Evolutionary conservation across 1,284 basidiomycete species (phyloP).

Genomic region (Takashimella tepidaria): DNA sequence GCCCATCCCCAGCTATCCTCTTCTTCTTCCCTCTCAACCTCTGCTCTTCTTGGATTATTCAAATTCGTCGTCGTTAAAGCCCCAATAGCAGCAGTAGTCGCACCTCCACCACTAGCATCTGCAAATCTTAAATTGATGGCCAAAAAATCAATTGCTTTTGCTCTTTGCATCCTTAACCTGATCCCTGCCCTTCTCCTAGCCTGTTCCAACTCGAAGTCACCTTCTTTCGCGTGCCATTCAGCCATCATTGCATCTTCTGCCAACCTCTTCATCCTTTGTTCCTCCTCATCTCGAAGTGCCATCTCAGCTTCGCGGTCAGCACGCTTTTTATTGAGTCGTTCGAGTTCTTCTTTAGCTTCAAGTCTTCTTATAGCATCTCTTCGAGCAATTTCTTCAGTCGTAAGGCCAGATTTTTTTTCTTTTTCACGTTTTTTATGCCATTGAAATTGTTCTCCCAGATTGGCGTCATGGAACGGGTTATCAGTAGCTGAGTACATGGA

Average conservation of each 20-base stretch:
- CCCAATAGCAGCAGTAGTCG: conserved; percentile 37
- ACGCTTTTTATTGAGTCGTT: conserved; percentile 79
- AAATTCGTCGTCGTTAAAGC: too few species aligned
- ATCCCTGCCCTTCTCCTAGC: conserved; percentile 86
- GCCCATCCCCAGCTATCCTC: conserved; percentile 65
- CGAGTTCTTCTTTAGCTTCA: conserved; percentile 93
- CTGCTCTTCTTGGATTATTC: conserved; percentile 27
- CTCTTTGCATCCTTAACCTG: conserved; percentile 88
- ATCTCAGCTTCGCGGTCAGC: conserved; percentile 89
- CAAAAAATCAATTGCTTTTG: conserved; percentile 91
- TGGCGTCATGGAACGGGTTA: conserved; percentile 96
- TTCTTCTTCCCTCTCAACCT: conserved; percentile 53
- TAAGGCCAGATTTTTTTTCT: conserved; percentile 82
- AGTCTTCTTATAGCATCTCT: conserved; percentile 74
- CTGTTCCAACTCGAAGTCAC: conserved; percentile 94
- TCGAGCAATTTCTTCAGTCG: conserved; percentile 69
- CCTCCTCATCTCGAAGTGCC: conserved; percentile 84
- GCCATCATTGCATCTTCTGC: conserved; percentile 96
- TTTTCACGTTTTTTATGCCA: conserved; percentile 99
- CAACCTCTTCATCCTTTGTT: conserved; percentile 75
- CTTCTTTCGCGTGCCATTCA: conserved; percentile 96
- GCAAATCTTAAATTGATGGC: conserved; percentile 89
- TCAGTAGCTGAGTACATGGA: conserved; percentile 83
- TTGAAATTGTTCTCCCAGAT: conserved; percentile 87
- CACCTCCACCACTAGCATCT: conserved; percentile 51